A percentile compares a stretch with the other conserved stretches of the same genome.
Evolutionary conservation across 1,284 basidiomycete species (phyloP).

Genomic region (Rhodotorula sp.): DNA sequence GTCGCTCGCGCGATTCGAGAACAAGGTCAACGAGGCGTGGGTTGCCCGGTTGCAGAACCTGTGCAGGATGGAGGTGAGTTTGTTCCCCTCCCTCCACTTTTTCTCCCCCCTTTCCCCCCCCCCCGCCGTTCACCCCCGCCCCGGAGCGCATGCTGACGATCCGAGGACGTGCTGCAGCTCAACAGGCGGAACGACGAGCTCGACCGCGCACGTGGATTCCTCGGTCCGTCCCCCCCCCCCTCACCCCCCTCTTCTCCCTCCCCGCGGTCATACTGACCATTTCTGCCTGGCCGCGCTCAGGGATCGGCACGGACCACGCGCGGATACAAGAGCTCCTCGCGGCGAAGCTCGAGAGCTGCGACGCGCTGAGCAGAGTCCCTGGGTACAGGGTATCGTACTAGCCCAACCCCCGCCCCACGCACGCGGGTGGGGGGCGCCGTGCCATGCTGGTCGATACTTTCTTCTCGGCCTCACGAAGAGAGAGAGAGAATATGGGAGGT

Average conservation of each 20-base stretch:
- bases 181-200: conserved; percentile 67
- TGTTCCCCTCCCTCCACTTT: neutral
- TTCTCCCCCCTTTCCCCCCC: too few species aligned
- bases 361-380: conserved; percentile 61
- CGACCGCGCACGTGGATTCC: conserved; percentile 76
- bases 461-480: too few species aligned
- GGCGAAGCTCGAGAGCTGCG: conserved; percentile 64
- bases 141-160: neutral
- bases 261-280: too few species aligned
- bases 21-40: conserved; percentile 69
- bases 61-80: conserved; percentile 62
- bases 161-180: conserved; percentile 45
- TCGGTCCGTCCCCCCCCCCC: conserved; percentile 60
- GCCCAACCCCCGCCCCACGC: neutral
- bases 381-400: conserved; percentile 28
- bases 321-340: conserved; percentile 57
- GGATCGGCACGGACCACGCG: conserved; percentile 52
- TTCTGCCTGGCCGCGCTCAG: neutral
- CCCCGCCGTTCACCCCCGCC: neutral
- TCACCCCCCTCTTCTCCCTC: neutral
- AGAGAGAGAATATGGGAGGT: too few species aligned
- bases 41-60: conserved; percentile 67
- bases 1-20: conserved; percentile 62
- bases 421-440: neutral
- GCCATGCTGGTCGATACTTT: too few species aligned